A percentile compares a stretch with the other conserved stretches of the same genome.
phyloP scores from a whole-genome alignment of 2,329 filamentous ascomycete species.

The Sporothrix curviconia region DNA sequence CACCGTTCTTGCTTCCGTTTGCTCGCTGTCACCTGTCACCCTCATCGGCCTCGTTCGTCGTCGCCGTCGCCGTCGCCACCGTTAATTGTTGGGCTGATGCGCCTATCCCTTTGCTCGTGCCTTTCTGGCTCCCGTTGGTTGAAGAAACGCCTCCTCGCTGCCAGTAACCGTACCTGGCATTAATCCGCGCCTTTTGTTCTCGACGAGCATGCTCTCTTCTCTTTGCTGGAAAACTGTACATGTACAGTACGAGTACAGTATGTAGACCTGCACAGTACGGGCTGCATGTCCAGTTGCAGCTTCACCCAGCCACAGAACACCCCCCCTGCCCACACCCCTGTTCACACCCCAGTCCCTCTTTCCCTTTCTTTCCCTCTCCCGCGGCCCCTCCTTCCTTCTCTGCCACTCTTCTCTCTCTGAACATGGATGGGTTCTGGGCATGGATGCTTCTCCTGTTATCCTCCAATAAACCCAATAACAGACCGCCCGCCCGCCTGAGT shows the following conservation, averaged over 20 bases:
- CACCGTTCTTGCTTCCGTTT: background rate
- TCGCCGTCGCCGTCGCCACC: background rate
- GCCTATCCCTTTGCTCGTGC: background rate
- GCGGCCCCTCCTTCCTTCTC: background rate
- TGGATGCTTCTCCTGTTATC: background rate
- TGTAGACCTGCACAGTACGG: background rate
- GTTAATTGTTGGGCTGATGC: background rate
- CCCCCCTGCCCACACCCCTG: constrained; percentile 1
- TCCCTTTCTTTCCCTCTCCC: background rate
- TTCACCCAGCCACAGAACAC: background rate
- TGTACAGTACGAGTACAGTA: background rate
- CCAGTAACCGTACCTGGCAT: background rate
- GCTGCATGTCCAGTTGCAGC: too few relatives aligned
- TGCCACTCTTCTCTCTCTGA: background rate
- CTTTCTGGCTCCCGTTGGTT: background rate
- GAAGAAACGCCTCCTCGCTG: background rate
- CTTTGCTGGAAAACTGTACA: background rate
- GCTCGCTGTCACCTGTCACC: background rate
- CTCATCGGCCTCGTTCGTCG: background rate
- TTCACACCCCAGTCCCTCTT: background rate
- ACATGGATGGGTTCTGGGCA: background rate
- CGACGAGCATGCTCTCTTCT: background rate
- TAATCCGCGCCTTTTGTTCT: background rate
- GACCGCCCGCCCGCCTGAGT: background rate
- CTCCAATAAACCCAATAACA: constrained; percentile 10